Percentiles rank a stretch among this genome's conserved stretches.
phyloP scores from a whole-genome alignment of 345 rosid genomes.

The Eucalyptus pauciflora region DNA sequence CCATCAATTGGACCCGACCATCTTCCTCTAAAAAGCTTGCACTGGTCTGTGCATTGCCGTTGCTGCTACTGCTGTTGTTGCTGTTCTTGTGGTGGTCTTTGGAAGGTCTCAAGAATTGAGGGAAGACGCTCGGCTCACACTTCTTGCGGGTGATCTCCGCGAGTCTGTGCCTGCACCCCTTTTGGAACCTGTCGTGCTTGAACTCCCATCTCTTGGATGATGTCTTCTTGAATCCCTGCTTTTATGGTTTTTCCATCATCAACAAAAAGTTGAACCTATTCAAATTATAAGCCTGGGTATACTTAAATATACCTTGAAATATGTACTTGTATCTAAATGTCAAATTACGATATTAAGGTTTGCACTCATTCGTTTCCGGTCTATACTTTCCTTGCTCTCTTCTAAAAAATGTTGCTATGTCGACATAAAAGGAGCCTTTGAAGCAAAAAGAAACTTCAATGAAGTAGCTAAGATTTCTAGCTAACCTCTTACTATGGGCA shows the following conservation, averaged over 20 bases:
- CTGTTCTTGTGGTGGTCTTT: background rate
- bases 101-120: slow-evolving; percentile 27
- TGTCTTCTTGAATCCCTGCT: slow-evolving; percentile 61
- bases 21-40: background rate
- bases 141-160: slow-evolving; percentile 39
- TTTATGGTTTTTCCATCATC: background rate
- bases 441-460: background rate
- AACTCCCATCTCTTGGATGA: slow-evolving; percentile 46
- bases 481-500: background rate
- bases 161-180: slow-evolving; percentile 30
- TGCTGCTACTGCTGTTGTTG: background rate
- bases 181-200: slow-evolving; percentile 43
- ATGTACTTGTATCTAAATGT: background rate
- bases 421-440: background rate
- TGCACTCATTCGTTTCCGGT: background rate
- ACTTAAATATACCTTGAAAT: background rate
- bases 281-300: background rate
- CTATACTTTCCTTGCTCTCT: background rate
- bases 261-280: background rate
- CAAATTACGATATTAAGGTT: background rate
- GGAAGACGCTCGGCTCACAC: slow-evolving; percentile 31
- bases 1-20: background rate
- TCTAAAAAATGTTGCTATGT: background rate
- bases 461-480: background rate
- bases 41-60: background rate